Base-by-base conservation (phyloP, 1,284 basidiomycete genomes). In the Ganoderma meredithae region DNA sequence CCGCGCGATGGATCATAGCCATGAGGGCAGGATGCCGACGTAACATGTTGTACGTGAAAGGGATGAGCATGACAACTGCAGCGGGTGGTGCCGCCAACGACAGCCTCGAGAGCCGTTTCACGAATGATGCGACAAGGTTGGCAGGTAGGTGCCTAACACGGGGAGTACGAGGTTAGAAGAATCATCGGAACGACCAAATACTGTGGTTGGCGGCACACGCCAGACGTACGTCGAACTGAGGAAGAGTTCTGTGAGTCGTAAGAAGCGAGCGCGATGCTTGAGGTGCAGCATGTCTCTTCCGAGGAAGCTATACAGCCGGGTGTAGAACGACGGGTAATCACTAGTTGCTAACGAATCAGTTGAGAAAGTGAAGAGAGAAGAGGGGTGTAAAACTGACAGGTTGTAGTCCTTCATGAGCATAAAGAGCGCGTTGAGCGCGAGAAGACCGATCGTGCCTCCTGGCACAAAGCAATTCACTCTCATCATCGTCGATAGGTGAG, bases 241-340 rank as follows among this genome's bases (percentile, higher is more conserved):
- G 83, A 99, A 99, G 1, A 94, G 82, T 71, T 98, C 96, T 0
- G 93, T 89, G 72, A 99, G 84, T 49, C 97, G 89, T 87, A 99
- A 97, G 83, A 99, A 99, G 43, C 97, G 89, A 1, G 97, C 93
- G 13, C 97, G 89, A 78, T 98, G 94, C 76, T 95, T 96, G 69
- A 95, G 88, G 77, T 99, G 97, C 27, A 99, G 86, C 2, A 98
- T 88, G 36, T 96, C 89, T 19, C 90, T 85, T 76, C 96, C 93
- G 13, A 99, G 85, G 77, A 99, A 94, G 0, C 89, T 87, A 76
- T 99, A 99, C 3, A 99, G 85, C n/a, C 93, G 89, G 4, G 91
- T 93, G 83, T 98, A 99, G 82, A 99, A 99, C 10, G 90, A 91
- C 3, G 98, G 97, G 77, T 98, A 99, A 78, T 99, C 97, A 40